A percentile compares a stretch with the other conserved stretches of the same genome.
These are phyloP conservation scores for Rhizopus sp. DNA, from an alignment of 371 early-diverging fungal genomes.

Conservation along the genomic window DNA sequence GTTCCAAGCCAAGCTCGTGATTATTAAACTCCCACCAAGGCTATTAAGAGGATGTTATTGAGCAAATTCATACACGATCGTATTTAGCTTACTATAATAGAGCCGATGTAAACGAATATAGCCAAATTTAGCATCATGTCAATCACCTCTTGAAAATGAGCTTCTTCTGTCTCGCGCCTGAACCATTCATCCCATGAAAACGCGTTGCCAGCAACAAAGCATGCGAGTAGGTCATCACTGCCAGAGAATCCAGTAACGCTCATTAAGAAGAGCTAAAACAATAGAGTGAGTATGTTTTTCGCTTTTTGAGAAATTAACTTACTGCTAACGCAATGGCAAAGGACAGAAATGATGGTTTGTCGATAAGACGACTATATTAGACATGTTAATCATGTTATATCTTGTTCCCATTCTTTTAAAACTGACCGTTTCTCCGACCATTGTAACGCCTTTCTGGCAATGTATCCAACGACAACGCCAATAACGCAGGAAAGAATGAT, in stretches of 20 bases:
- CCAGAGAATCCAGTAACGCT: slow-evolving; percentile 83
- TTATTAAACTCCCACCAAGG: slow-evolving; percentile 75
- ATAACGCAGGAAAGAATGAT: slow-evolving; percentile 73
- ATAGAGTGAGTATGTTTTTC: neutral
- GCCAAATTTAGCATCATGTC: slow-evolving; percentile 89
- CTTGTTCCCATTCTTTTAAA: neutral
- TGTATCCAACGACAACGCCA: slow-evolving; percentile 79
- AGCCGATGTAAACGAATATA: slow-evolving; percentile 94
- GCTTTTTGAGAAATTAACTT: slow-evolving; percentile 22
- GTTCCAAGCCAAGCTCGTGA: slow-evolving; percentile 43
- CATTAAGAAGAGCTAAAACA: slow-evolving; percentile 64
- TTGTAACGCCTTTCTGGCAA: slow-evolving; percentile 72
- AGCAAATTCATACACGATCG: neutral
- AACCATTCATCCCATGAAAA: slow-evolving; percentile 95
- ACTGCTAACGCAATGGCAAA: slow-evolving; percentile 90
- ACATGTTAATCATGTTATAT: neutral
- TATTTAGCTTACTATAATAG: slow-evolving; percentile 60
- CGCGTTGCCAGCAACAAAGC: slow-evolving; percentile 90
- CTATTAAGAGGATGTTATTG: slow-evolving; percentile 15
- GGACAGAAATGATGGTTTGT: slow-evolving; percentile 88
- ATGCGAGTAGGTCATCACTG: slow-evolving; percentile 88
- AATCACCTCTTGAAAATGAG: slow-evolving; percentile 90
- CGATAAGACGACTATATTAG: slow-evolving; percentile 68
- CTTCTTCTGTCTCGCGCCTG: slow-evolving; percentile 80
- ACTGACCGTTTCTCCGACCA: slow-evolving; percentile 66